These are phyloP conservation scores for Globisporangium recalcitrans DNA, from an alignment of 352 stramenopile species.

Conservation along the genomic window DNA sequence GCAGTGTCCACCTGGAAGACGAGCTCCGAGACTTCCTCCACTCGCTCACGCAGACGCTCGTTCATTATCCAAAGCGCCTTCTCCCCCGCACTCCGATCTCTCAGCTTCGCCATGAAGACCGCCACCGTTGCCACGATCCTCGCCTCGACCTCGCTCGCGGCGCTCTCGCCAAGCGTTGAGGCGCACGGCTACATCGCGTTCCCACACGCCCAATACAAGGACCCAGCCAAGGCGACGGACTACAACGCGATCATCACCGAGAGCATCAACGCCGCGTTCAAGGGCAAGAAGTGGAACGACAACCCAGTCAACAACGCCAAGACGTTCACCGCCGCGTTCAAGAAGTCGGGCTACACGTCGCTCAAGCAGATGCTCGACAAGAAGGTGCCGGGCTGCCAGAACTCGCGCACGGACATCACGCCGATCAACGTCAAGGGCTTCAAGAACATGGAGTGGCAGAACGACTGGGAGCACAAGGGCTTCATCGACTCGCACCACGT, in stretches of 20 bases:
- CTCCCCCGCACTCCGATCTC: too few species aligned
- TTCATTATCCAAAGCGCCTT: too few species aligned
- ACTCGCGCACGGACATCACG: conserved; percentile 20
- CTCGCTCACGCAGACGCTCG: too few species aligned
- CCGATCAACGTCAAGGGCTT: conserved; percentile 29
- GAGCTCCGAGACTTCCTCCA: too few species aligned
- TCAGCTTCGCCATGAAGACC: background rate
- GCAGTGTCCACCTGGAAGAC: too few species aligned
- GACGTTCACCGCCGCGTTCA: conserved; percentile 39
- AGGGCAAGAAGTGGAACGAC: conserved; percentile 48
- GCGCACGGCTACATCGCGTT: conserved; percentile 54
- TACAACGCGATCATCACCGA: conserved; percentile 24
- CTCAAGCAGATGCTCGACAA: conserved; percentile 23
- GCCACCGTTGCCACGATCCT: background rate
- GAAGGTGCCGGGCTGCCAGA: conserved; percentile 21
- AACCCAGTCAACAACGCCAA: conserved; percentile 34
- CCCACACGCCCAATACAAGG: conserved; percentile 33
- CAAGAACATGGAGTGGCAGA: conserved; percentile 42
- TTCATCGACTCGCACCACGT: conserved; percentile 39
- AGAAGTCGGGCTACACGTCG: conserved; percentile 30
- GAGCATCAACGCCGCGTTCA: conserved; percentile 23
- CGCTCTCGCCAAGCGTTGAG: background rate
- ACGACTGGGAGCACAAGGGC: conserved; percentile 35
- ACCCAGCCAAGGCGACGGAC: conserved; percentile 25
- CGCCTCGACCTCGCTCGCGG: background rate